Conservation (phyloP, 2,329 filamentous ascomycete genomes). For the Alternaria brassicae region DNA sequence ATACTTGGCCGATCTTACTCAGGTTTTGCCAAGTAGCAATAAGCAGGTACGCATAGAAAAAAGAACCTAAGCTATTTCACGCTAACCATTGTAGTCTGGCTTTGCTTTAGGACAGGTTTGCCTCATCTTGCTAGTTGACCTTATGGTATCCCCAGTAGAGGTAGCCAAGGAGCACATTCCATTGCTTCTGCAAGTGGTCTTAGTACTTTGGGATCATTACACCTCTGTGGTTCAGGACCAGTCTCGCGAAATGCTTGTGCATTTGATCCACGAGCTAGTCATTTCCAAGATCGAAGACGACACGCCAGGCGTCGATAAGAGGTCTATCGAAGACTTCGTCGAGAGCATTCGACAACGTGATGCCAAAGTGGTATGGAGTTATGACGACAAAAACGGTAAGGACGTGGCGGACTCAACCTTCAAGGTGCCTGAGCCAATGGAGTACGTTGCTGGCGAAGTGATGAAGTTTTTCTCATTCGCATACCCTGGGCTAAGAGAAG, state of each 20-base stretch:
- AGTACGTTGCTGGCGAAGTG: slow-evolving; percentile 79
- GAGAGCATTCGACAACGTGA: slow-evolving; percentile 87
- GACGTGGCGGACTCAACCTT: slow-evolving; percentile 71
- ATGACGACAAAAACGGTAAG: slow-evolving; percentile 88
- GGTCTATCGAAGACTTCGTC: slow-evolving; percentile 84
- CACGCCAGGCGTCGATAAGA: slow-evolving; percentile 69
- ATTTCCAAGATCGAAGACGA: slow-evolving; percentile 79
- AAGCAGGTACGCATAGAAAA: slow-evolving; percentile 31
- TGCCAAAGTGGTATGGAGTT: slow-evolving; percentile 85
- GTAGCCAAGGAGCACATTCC: slow-evolving; percentile 81
- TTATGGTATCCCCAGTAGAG: slow-evolving; percentile 92
- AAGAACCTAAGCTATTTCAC: not conserved
- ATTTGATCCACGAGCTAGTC: slow-evolving; percentile 94
- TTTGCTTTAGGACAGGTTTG: slow-evolving; percentile 93
- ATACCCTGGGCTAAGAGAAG: slow-evolving; percentile 85
- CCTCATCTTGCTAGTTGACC: slow-evolving; percentile 89
- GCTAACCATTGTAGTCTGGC: slow-evolving; percentile 62
- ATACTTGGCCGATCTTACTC: slow-evolving; percentile 73
- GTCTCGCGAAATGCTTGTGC: slow-evolving; percentile 95
- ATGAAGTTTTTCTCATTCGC: slow-evolving; percentile 84
- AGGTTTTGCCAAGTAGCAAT: slow-evolving; percentile 40
- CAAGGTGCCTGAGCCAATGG: slow-evolving; percentile 88
- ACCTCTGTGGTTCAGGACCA: slow-evolving; percentile 94
- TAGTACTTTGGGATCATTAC: slow-evolving; percentile 97
- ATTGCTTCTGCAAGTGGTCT: slow-evolving; percentile 85